Evolutionary conservation across 495 filamentous ascomycete genomes (phyloP).

Genomic region (Penicillium verhagenii): DNA sequence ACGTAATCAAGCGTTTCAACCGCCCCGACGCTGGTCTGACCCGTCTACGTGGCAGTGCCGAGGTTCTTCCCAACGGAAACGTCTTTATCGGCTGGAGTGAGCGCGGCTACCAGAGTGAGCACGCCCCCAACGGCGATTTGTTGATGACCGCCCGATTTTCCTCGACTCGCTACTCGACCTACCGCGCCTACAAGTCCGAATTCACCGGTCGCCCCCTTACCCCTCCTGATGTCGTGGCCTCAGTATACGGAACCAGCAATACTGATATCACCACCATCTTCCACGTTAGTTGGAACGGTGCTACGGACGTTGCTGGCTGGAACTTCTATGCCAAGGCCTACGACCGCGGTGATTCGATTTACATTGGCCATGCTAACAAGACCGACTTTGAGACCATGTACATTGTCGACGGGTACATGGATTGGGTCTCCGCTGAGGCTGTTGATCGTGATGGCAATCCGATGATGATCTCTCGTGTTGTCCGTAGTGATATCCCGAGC

Average conservation of each 20-base stretch:
- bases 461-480: slow-evolving; percentile 30
- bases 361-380: slow-evolving; percentile 38
- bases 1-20: slow-evolving; percentile 36
- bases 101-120: slow-evolving; percentile 55
- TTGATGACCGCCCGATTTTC: slow-evolving; percentile 46
- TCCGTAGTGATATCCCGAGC: slow-evolving; percentile 26
- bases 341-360: slow-evolving; percentile 23
- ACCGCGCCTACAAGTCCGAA: slow-evolving; percentile 42
- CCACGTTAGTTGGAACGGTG: slow-evolving; percentile 51
- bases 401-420: slow-evolving; percentile 41
- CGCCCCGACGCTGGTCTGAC: slow-evolving; percentile 51
- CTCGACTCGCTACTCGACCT: slow-evolving; percentile 37
- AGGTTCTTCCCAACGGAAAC: slow-evolving; percentile 55
- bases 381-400: slow-evolving; percentile 46
- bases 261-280: slow-evolving; percentile 36
- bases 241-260: slow-evolving; percentile 36
- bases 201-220: slow-evolving; percentile 36
- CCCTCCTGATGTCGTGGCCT: slow-evolving; percentile 36
- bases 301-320: slow-evolving; percentile 44
- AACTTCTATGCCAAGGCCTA: slow-evolving; percentile 37
- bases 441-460: slow-evolving; percentile 32
- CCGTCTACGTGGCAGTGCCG: slow-evolving; percentile 59
- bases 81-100: slow-evolving; percentile 60
- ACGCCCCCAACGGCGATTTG: slow-evolving; percentile 50
- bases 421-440: slow-evolving; percentile 39